Conservation (phyloP, 306 rosid genomes). For the Spatholobus suberectus region DNA sequence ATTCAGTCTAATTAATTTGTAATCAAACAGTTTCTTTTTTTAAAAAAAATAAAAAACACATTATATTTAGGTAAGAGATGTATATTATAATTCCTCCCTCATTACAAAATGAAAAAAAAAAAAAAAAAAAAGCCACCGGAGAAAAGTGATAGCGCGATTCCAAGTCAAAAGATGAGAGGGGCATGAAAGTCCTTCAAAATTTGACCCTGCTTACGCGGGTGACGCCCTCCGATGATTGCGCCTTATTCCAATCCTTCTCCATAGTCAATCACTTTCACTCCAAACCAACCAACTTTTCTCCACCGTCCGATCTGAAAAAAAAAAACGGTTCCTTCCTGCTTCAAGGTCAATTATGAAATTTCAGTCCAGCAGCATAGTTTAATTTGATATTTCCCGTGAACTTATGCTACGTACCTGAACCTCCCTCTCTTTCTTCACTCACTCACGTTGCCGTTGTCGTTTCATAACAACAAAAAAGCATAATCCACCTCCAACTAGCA, state of each 20-base stretch:
- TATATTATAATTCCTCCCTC: too few species aligned
- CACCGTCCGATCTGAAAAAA: not conserved
- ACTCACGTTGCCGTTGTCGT: constrained; percentile 23
- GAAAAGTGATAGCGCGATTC: not conserved
- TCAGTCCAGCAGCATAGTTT: not conserved
- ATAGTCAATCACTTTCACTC: not conserved
- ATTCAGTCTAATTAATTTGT: not conserved
- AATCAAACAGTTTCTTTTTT: not conserved
- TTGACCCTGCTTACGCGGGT: not conserved
- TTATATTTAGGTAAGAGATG: not conserved
- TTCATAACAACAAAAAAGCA: not conserved
- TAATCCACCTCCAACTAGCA: not conserved
- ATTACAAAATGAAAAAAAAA: not conserved
- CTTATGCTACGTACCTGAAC: not conserved
- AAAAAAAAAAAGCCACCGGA: not conserved
- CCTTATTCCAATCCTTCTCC: not conserved
- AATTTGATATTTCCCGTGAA: too few species aligned
- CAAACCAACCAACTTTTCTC: not conserved
- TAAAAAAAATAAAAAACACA: not conserved
- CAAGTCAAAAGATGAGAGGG: not conserved
- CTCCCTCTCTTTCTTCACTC: not conserved
- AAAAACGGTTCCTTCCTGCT: not conserved
- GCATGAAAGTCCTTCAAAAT: not conserved
- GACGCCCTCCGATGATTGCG: not conserved
- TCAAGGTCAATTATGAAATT: constrained; percentile 25